Evolutionary conservation across 441 rosid genomes (phyloP).

Genomic region (Omphalea diandra): DNA sequence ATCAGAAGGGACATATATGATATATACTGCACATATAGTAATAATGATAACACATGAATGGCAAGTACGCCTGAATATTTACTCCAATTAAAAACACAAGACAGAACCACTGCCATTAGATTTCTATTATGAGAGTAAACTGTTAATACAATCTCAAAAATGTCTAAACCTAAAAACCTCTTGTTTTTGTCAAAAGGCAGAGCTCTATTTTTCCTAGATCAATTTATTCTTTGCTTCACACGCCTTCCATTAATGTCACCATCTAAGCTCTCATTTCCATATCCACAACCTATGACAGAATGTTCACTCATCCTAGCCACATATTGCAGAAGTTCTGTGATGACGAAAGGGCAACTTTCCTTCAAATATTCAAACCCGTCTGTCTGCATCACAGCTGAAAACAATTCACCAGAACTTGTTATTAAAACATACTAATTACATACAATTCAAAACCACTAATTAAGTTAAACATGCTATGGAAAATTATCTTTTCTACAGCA

Average conservation of each 20-base stretch:
- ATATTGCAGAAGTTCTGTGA: conserved; percentile 43
- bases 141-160: conserved; percentile 38
- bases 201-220: conserved; percentile 26
- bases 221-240: conserved; percentile 87
- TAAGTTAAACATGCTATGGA: too few species aligned
- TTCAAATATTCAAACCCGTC: conserved; percentile 81
- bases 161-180: conserved; percentile 32
- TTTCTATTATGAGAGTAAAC: conserved; percentile 23
- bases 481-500: too few species aligned
- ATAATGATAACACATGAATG: neutral
- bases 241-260: conserved; percentile 80
- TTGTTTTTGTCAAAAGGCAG: neutral
- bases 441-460: too few species aligned
- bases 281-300: conserved; percentile 43
- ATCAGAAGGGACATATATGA: too few species aligned
- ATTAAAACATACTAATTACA: too few species aligned
- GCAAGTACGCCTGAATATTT: neutral
- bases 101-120: conserved; percentile 20
- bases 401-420: conserved; percentile 9
- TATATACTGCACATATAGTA: neutral
- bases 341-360: conserved; percentile 71
- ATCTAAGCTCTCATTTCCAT: conserved; percentile 57
- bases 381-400: conserved; percentile 90
- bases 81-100: neutral
- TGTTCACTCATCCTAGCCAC: conserved; percentile 42